Evolutionary conservation across 495 filamentous ascomycete genomes (phyloP).

Genomic region (Trichoderma reesei): DNA sequence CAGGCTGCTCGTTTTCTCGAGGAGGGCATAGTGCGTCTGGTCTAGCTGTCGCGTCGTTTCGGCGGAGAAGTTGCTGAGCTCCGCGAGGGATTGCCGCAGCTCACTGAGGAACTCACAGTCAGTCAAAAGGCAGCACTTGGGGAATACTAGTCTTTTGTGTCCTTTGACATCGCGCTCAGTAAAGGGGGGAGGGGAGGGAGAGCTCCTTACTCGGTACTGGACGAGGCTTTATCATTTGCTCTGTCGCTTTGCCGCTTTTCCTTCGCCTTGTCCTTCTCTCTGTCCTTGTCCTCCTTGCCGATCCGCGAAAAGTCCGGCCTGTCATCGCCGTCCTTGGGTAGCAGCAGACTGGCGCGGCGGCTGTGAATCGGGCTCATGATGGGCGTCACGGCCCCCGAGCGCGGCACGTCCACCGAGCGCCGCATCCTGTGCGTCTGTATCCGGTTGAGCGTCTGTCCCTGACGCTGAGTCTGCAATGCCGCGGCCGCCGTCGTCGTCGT

Average conservation of each 20-base stretch:
- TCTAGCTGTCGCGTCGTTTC: slow-evolving; percentile 67
- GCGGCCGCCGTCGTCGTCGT: no score
- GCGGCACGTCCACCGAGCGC: slow-evolving; percentile 28
- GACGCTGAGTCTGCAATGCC: no score
- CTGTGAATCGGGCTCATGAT: slow-evolving; percentile 32
- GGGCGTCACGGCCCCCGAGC: slow-evolving; percentile 35
- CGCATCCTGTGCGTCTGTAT: slow-evolving; percentile 20
- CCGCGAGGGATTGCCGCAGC: slow-evolving; percentile 31
- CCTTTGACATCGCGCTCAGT: no score
- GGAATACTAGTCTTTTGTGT: no score
- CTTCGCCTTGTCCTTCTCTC: slow-evolving; percentile 26
- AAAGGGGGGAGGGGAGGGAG: no score
- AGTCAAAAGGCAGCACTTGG: no score
- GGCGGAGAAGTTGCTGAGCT: slow-evolving; percentile 35
- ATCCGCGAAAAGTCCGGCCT: slow-evolving; percentile 4
- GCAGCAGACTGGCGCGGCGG: slow-evolving; percentile 30
- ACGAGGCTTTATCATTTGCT: slow-evolving; percentile 23
- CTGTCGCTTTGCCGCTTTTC: slow-evolving; percentile 16
- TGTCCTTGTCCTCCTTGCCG: slow-evolving; percentile 21
- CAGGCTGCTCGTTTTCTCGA: slow-evolving; percentile 64
- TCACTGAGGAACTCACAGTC: slow-evolving; percentile 19
- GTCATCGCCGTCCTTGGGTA: slow-evolving; percentile 20
- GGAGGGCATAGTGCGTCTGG: slow-evolving; percentile 73
- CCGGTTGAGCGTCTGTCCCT: no score
- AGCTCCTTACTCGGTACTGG: slow-evolving; percentile 37